Evolutionary conservation across 169 alveolate genomes (phyloP), one percentile per base, ranked within the genome.

Genomic region (Plasmodium cynomolgi): DNA sequence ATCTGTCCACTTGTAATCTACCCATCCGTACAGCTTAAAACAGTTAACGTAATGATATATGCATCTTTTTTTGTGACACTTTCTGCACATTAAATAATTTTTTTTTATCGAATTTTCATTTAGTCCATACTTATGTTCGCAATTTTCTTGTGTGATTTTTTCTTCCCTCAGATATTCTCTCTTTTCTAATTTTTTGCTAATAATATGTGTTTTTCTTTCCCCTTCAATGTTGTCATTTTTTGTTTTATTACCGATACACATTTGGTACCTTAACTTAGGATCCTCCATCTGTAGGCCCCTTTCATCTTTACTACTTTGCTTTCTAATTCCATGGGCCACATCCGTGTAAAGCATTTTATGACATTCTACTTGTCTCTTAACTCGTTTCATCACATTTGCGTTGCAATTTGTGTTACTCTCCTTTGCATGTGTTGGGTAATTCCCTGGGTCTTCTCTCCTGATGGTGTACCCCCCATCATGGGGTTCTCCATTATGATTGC

Each of bases 1-100:
- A 88, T 97, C 98, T 31, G 97, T 94, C 98, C 98, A 97, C 44
- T 81, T 84, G 68, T 91, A 94, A 41, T 81, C 73, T 17, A 74
- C 56, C 96, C 97, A 92, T 75, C 96, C 96, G 80, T 82, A 81
- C 50, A 95, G 72, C 68, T 85, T 81, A 84, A 79, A 88, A 47
- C 74, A 82, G 71, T 84, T 84, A 8, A 71, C 13, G 23, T 86
- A 84, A 41, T 91, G 95, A 91, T 71, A 91, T 91, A 91, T 83
- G 20, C 95, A 91, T 68, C 95, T 91, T 50, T 82, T 81, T 54
- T 39, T 91, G 74, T 71, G 29, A 72, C 95, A 91, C 15, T 81
- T 68, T 50, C 58, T 39, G 23, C 95, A 91, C 26, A 37, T 9
- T 26, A 82, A 2, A 39, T 82, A 91, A 82, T 91, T 91, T 41